Conservation (phyloP, 225 moss, liverwort and hornwort species). For the Ulota crispa region DNA sequence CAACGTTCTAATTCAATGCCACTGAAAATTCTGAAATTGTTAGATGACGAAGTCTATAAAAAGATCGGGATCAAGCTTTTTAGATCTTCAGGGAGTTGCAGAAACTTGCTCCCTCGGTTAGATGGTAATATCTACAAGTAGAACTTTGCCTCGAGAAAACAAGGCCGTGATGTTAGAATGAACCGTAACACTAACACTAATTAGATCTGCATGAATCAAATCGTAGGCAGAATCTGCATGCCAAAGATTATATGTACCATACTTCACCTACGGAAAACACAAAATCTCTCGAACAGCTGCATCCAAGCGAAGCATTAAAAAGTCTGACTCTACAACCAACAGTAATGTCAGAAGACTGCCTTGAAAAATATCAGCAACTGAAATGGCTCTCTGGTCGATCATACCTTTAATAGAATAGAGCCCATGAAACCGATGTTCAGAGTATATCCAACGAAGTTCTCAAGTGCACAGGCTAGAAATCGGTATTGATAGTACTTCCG, state of each 20-base stretch:
- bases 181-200: constrained; percentile 2
- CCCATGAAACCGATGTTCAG: neutral
- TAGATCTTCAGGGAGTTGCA: neutral
- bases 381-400: constrained; percentile 9
- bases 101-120: neutral
- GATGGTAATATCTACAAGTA: neutral
- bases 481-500: neutral
- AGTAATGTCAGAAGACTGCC: neutral
- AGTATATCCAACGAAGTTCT: neutral
- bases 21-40: neutral
- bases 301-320: neutral
- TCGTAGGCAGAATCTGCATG: constrained; percentile 12
- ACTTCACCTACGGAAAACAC: neutral
- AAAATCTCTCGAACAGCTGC: neutral
- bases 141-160: neutral
- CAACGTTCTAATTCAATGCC: neutral
- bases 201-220: neutral
- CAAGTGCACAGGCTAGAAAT: neutral
- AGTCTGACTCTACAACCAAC: neutral
- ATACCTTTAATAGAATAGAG: neutral
- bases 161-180: constrained; percentile 7
- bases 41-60: neutral
- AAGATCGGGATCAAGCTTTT: constrained; percentile 4
- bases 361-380: neutral
- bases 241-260: neutral